These are phyloP conservation scores for Saccharomycopsis sp. DNA, from an alignment of 805 yeast genomes.

Conservation along the genomic window DNA sequence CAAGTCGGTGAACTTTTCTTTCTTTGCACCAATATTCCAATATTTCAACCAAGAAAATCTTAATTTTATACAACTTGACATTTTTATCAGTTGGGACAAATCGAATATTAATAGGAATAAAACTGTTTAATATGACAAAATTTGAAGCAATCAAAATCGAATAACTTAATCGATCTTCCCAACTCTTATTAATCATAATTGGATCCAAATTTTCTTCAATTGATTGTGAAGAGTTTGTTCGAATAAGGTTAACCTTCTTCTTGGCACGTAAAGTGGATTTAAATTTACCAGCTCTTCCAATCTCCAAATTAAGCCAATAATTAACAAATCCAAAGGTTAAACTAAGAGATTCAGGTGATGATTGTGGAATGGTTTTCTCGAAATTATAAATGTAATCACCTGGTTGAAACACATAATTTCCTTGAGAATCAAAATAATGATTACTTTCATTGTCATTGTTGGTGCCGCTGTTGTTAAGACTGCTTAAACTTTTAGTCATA, in stretches of 20 bases:
- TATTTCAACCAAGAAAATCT: conserved; percentile 83
- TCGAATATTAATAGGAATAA: conserved; percentile 75
- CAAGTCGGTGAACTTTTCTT: conserved; percentile 85
- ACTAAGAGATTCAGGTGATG: conserved; percentile 70
- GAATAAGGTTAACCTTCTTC: conserved; percentile 56
- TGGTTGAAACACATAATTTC: conserved; percentile 50
- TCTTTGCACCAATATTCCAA: conserved; percentile 83
- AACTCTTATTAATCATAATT: conserved; percentile 78
- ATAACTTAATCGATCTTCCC: conserved; percentile 90
- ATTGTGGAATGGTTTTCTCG: conserved; percentile 79
- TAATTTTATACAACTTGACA: conserved; percentile 74
- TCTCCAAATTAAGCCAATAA: conserved; percentile 60
- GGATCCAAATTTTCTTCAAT: conserved; percentile 84
- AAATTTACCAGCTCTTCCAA: conserved; percentile 81
- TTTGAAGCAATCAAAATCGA: conserved; percentile 90
- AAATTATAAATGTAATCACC: conserved; percentile 93
- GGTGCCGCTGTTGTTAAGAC: conserved; percentile 1
- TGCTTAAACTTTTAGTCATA: background rate
- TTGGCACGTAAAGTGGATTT: conserved; percentile 65
- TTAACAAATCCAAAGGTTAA: conserved; percentile 77
- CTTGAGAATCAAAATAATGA: conserved; percentile 18
- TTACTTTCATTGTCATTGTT: background rate
- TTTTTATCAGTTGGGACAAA: conserved; percentile 78
- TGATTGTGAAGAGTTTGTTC: conserved; percentile 72
- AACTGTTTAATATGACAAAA: conserved; percentile 75